These are phyloP conservation scores for Monilinia fructicola DNA, from an alignment of 2,329 filamentous ascomycete species.

Conservation along the genomic window DNA sequence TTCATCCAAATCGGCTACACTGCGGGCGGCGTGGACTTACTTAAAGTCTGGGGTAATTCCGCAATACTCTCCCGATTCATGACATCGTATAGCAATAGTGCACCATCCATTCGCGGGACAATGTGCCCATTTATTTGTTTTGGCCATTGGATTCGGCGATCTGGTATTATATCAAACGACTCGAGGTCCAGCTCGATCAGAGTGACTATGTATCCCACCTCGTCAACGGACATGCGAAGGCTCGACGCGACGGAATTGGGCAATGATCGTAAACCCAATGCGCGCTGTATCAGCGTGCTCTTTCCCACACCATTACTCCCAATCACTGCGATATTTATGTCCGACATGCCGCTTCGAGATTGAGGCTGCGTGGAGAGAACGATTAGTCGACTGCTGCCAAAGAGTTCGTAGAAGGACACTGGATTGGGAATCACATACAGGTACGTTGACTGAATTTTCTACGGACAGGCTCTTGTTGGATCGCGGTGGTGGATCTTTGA, in stretches of 20 bases:
- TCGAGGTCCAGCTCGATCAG: constrained; percentile 66
- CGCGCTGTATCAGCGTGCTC: constrained; percentile 65
- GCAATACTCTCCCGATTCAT: constrained; percentile 73
- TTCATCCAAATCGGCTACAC: constrained; percentile 10
- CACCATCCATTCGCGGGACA: constrained; percentile 76
- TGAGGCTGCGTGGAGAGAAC: constrained; percentile 32
- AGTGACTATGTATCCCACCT: constrained; percentile 57
- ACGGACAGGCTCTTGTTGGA: constrained; percentile 27
- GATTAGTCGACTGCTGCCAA: constrained; percentile 3
- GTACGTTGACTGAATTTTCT: constrained; percentile 33
- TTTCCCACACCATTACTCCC: constrained; percentile 67
- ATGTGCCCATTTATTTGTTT: constrained; percentile 68
- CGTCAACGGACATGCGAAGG: constrained; percentile 59
- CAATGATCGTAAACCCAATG: constrained; percentile 54
- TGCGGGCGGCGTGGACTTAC: constrained; percentile 55
- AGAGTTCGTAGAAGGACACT: neutral
- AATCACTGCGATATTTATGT: constrained; percentile 65
- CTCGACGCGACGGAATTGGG: constrained; percentile 56
- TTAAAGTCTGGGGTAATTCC: constrained; percentile 71
- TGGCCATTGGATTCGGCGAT: constrained; percentile 63
- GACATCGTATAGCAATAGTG: constrained; percentile 84
- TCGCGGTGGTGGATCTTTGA: constrained; percentile 25
- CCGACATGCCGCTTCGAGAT: constrained; percentile 45
- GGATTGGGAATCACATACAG: constrained; percentile 30
- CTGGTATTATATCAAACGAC: constrained; percentile 60